A percentile compares a stretch with the other conserved stretches of the same genome.
These are phyloP conservation scores for Gossypium lobatum DNA, from an alignment of 441 rosid species.

Conservation along the genomic window DNA sequence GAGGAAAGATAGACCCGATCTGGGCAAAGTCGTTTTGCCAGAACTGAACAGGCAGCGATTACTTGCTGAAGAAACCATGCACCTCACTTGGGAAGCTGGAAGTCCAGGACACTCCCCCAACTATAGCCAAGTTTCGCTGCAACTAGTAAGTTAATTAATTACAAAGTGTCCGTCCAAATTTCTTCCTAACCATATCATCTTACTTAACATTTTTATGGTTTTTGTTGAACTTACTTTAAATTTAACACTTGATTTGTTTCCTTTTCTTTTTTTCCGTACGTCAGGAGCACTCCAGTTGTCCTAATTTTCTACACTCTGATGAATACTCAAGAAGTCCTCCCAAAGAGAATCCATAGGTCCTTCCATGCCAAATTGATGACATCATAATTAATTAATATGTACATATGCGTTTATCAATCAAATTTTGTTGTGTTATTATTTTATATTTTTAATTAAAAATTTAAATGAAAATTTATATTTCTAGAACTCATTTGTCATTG, in stretches of 20 bases:
- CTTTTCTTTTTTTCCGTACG: background rate
- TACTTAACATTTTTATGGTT: background rate
- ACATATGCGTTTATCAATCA: too few relatives aligned
- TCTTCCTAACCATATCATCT: background rate
- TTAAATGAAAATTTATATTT: too few relatives aligned
- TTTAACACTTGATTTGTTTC: too few relatives aligned
- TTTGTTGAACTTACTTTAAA: background rate
- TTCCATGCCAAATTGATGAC: background rate
- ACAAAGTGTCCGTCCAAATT: background rate
- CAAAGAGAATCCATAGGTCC: background rate
- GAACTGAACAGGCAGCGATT: slow-evolving; percentile 63
- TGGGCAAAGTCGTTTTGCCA: slow-evolving; percentile 62
- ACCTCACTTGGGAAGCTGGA: slow-evolving; percentile 19
- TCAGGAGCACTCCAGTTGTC: background rate
- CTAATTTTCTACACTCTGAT: background rate
- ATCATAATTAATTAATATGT: background rate
- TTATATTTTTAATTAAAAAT: too few relatives aligned
- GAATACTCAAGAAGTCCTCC: background rate
- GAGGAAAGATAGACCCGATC: slow-evolving; percentile 86
- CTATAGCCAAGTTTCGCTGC: slow-evolving; percentile 38
- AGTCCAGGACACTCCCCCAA: slow-evolving; percentile 25
- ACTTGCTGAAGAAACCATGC: slow-evolving; percentile 51
- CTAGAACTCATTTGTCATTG: too few relatives aligned
- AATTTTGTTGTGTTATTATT: too few relatives aligned
- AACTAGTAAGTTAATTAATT: slow-evolving; percentile 27